Evolutionary conservation across 208 protist genomes (phyloP), one percentile per base, ranked within the genome.

Genomic region (Acanthamoeba triangularis): DNA sequence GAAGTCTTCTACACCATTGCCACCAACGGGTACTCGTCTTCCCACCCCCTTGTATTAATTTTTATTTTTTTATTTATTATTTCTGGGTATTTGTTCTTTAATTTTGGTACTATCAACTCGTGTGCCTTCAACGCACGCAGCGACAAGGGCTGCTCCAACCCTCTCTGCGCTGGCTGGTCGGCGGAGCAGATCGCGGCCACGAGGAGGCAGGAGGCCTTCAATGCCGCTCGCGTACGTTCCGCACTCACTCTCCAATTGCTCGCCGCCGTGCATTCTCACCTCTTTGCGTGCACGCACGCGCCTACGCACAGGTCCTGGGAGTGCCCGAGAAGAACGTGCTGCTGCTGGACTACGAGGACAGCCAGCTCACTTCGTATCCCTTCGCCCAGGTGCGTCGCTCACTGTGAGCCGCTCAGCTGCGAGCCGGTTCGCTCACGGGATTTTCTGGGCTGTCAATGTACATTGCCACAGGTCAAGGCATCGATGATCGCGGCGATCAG

Each of bases 311-410:
- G 59, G 84, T 90, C 4, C 84, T 90, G 13, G 84, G 84, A 10
- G 84, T 90, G 44, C 54, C n/a, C 1, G 23, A 35, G 28, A 47
- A 56, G 54, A 61, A 90, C 35, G 84, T 90, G 54, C n/a, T 67
- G 54, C 23, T 90, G 54, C 84, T 90, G 8, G 35, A 90, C 84
- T 90, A 90, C 28, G 59, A 47, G 30, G 84, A 90, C 59, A 47
- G 84, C 84, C 84, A 69, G 84, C 54, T 90, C 84, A 90, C 84
- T 49, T 90, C 84, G 18, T 90, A 90, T 33, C 84, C 84, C 30
- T 67, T 67, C 25, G 54, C 84, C n/a, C 49, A 90, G 84, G 84
- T 67, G 18, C 10, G 37, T 72, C 63, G 4, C 18, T 7, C 1
- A 11, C n/a, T 35, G 1, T n/a, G 1, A 28, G 28, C 28, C 61